These are phyloP conservation scores for Hsuehochloa calcarea DNA, from an alignment of 176 grass and related monocot species.

Conservation along the genomic window DNA sequence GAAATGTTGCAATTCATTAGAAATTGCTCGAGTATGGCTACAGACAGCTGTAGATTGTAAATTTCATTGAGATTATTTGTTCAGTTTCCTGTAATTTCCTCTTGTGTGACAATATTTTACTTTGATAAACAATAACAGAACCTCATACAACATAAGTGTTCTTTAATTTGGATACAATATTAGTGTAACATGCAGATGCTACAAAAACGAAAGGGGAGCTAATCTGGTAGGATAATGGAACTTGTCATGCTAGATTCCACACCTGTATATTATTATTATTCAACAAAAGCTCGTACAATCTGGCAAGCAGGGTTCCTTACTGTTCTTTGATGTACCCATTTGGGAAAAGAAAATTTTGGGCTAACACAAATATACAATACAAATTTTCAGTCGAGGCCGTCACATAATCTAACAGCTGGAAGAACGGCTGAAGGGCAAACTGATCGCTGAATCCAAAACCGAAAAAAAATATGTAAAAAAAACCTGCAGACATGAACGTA, in stretches of 20 bases:
- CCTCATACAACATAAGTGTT: no score
- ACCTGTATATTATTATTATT: neutral
- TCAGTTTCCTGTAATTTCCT: neutral
- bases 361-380: neutral
- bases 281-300: neutral
- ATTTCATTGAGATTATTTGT: neutral
- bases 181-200: neutral
- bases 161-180: no score
- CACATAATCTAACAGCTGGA: slow-evolving; percentile 12
- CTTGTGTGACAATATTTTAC: neutral
- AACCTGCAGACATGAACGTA: neutral
- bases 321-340: neutral
- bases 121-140: neutral
- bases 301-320: neutral
- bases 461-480: neutral
- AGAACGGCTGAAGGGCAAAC: neutral
- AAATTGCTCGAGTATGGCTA: no score
- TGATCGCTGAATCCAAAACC: neutral
- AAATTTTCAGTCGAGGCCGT: neutral
- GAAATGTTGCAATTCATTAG: neutral
- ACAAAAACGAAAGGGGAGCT: neutral
- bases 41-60: neutral
- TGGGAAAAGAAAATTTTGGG: neutral
- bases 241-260: neutral
- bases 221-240: neutral